phyloP scores from a whole-genome alignment of 73 alveolate species.

The Tetrahymena borealis region DNA sequence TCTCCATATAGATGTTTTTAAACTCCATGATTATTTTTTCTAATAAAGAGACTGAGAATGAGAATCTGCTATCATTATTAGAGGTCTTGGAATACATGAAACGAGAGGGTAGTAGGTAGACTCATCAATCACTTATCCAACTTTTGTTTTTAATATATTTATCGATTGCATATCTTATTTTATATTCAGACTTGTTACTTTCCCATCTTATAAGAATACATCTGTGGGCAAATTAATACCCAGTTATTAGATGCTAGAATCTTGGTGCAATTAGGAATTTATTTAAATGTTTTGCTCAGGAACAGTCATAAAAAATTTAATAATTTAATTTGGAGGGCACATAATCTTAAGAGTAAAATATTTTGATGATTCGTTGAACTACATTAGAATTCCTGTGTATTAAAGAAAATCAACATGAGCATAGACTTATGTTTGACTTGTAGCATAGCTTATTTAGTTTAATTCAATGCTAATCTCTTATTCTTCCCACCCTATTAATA shows the following conservation, averaged over 20 bases:
- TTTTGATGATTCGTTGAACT: neutral
- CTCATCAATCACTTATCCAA: too few relatives aligned
- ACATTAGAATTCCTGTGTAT: slow-evolving; percentile 21
- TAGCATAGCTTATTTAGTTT: neutral
- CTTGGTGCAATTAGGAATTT: neutral
- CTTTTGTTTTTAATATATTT: too few relatives aligned
- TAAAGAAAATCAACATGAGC: slow-evolving; percentile 11
- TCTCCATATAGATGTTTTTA: too few relatives aligned
- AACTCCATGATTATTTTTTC: too few relatives aligned
- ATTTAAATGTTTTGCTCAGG: neutral
- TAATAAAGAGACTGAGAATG: too few relatives aligned
- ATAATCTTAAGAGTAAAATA: neutral
- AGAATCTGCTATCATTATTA: too few relatives aligned
- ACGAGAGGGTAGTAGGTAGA: too few relatives aligned
- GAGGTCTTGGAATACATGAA: too few relatives aligned
- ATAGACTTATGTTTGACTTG: neutral
- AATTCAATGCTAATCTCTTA: neutral
- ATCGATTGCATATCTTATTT: too few relatives aligned
- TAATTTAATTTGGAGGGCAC: neutral
- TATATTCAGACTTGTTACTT: too few relatives aligned
- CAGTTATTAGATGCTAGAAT: neutral
- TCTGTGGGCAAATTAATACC: neutral
- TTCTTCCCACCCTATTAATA: slow-evolving; percentile 33
- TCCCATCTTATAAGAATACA: neutral
- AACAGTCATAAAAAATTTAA: neutral